Base-by-base conservation (phyloP, 1,284 basidiomycete genomes). In the Peniophora sp. region DNA sequence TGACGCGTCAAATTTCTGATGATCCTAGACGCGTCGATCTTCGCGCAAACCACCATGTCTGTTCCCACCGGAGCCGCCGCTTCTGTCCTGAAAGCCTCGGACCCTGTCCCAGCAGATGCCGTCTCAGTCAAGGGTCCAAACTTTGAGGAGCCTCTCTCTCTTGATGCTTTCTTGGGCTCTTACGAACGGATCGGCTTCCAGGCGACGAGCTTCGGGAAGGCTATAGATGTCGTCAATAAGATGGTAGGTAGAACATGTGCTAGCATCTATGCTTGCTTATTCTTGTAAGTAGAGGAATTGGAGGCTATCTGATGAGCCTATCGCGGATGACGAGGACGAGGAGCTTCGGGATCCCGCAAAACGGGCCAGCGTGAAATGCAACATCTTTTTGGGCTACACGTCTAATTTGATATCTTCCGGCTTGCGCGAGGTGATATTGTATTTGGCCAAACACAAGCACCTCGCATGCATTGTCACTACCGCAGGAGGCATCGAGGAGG, bases 331-430 rank as follows among this genome's bases (percentile, higher is more conserved):
- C 60, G 87, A 89, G 63, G 67, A 78, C 3, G 84, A 89, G 34
- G 76, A 85, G 51, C 83, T 78, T 61, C 62, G 69, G 12, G 70
- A 75, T 56, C 77, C 78, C 2, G 71, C 78, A 52, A 71, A 85
- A 47, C 81, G 91, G 51, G 74, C 78, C 14, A 69, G 80, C 57
- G 89, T 81, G 20, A 77, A 79, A 39, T 94, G 92, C 70, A 88
- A 85, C 55, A 81, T 99, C 63, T 97, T 99, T 66, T 83, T 99
- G 39, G 97, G 97, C 49, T 99, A 96, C 70, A 99, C 97, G 2
- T 99, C 96, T 44, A 99, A 99, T 68, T 81, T 99, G 27, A 97
- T 99, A 60, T 99, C 97, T 0, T 98, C 96, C 2, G 97, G 97
- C 9, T 73, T 99, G 48, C 84, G 97, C 45, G 97, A 99, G 69